phyloP scores from a whole-genome alignment of 1,284 basidiomycete species.

The Thecaphora thlaspeos region DNA sequence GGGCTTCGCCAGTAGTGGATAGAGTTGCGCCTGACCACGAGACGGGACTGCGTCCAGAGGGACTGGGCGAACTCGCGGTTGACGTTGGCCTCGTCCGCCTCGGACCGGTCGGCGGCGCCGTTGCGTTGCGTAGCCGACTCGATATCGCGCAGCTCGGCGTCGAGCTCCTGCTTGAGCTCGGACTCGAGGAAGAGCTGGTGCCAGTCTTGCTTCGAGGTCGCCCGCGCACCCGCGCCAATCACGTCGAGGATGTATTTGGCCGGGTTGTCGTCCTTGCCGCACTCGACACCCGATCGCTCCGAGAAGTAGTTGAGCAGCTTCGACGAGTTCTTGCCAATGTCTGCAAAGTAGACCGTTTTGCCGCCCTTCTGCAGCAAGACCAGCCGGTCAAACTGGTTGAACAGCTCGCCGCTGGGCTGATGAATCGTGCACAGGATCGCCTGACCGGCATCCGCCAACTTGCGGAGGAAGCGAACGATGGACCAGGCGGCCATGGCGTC shows the following conservation, averaged over 20 bases:
- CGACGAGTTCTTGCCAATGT: slow-evolving; percentile 66
- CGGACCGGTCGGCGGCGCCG: slow-evolving; percentile 4
- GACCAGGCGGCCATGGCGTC: slow-evolving; percentile 24
- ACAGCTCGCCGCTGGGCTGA: slow-evolving; percentile 55
- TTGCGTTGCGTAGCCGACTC: slow-evolving; percentile 4
- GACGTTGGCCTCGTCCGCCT: slow-evolving; percentile 44
- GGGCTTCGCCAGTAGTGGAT: slow-evolving; percentile 55
- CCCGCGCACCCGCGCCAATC: slow-evolving; percentile 49
- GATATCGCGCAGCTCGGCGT: slow-evolving; percentile 19
- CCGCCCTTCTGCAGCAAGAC: slow-evolving; percentile 46
- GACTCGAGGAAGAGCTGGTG: slow-evolving; percentile 41
- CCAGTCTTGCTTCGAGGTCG: slow-evolving; percentile 49
- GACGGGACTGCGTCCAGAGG: slow-evolving; percentile 36
- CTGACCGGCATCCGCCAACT: slow-evolving; percentile 53
- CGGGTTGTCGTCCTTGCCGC: slow-evolving; percentile 36
- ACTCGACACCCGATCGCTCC: slow-evolving; percentile 64
- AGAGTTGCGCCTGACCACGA: slow-evolving; percentile 42
- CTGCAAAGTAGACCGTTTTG: slow-evolving; percentile 64
- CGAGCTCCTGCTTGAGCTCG: slow-evolving; percentile 23
- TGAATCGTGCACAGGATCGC: slow-evolving; percentile 59
- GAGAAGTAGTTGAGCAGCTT: slow-evolving; percentile 72
- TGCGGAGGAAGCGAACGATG: slow-evolving; percentile 53
- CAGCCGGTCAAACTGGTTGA: slow-evolving; percentile 46
- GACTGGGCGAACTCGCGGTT: slow-evolving; percentile 50
- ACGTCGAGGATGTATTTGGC: slow-evolving; percentile 54